phyloP scores from a whole-genome alignment of 805 yeast species.

The Starmerella bombicola region DNA sequence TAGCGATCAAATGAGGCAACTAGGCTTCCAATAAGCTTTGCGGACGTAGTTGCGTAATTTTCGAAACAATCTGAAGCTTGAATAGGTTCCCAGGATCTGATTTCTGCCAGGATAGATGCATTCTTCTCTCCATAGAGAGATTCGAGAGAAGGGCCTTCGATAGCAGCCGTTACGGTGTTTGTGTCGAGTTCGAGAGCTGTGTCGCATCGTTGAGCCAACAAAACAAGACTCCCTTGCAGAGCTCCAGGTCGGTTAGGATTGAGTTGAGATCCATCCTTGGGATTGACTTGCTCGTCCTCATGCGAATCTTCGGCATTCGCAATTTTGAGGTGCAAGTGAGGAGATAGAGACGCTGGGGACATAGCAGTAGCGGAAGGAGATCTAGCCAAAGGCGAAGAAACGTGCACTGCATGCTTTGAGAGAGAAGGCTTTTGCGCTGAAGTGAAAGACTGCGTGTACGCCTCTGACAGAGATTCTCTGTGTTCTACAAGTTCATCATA shows the following conservation, averaged over 20 bases:
- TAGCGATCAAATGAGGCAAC: slow-evolving; percentile 14
- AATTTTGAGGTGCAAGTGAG: not conserved
- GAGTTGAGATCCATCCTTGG: not conserved
- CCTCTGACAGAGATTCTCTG: slow-evolving; percentile 34
- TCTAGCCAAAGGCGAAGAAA: slow-evolving; percentile 23
- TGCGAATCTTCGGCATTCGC: not conserved
- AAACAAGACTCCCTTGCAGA: not conserved
- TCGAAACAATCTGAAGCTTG: slow-evolving; percentile 6
- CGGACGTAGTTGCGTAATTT: slow-evolving; percentile 2
- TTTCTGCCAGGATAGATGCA: slow-evolving; percentile 6
- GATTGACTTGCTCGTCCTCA: not conserved
- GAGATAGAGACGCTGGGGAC: not conserved
- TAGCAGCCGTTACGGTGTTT: slow-evolving; percentile 5
- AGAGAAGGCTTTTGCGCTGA: not conserved
- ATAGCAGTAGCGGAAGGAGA: slow-evolving; percentile 1
- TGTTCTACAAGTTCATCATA: slow-evolving; percentile 75
- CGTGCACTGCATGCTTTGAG: slow-evolving; percentile 20
- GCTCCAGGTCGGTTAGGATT: not conserved
- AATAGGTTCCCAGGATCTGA: slow-evolving; percentile 3
- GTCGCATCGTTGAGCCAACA: slow-evolving; percentile 13
- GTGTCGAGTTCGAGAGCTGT: slow-evolving; percentile 21
- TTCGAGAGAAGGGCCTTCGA: not conserved
- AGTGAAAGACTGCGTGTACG: slow-evolving; percentile 1
- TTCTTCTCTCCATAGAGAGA: slow-evolving; percentile 8
- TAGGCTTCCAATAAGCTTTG: slow-evolving; percentile 4